Evolutionary conservation across 441 rosid species (phyloP), one percentile per base, ranked within the genome.

Genomic region (Pelargonium fulgidum): DNA sequence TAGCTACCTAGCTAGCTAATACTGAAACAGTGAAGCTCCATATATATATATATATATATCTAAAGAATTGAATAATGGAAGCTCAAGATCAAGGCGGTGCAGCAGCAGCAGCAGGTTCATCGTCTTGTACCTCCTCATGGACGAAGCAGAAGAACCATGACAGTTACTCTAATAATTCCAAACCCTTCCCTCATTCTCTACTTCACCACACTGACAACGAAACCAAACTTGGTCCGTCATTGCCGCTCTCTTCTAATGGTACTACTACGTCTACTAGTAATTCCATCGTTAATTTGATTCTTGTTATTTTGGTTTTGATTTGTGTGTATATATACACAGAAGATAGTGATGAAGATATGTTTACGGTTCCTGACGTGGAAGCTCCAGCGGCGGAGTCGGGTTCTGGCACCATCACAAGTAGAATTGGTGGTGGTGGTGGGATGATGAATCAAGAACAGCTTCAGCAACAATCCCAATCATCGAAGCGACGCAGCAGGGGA

Each of bases 301-400:
- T 24, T 24, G 29, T 24, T 24, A 24, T 24, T 24, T 24, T 24
- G 29, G 29, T 6, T 6, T 42, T 42, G 1, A 42, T 2, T 42
- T 10, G 56, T 41, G n/a, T 42, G 29, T 24, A 24, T 24, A 24
- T 3, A 0, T 42, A 11, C 14, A 24, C 71, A 84, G 93, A 86
- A 78, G 93, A 86, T 45, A 82, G 83, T 71, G 93, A 88, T 48
- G 91, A 86, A 50, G 93, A 86, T 74, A 74, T 88, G 75, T 84
- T 85, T 70, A 85, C 77, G 67, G 91, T 86, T 59, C 93, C 89
- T 1, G 89, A 88, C 70, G 84, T 86, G 74, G 93, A 86, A 24
- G 29, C 29, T 24, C 29, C 29, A 77, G 80, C 82, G 61, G 78
- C 20, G 59, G 36, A 48, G 13, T 47, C 52, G 7, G 52, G 52